Conservation (phyloP, 257 asterid species). For the Paulownia fortunei region DNA sequence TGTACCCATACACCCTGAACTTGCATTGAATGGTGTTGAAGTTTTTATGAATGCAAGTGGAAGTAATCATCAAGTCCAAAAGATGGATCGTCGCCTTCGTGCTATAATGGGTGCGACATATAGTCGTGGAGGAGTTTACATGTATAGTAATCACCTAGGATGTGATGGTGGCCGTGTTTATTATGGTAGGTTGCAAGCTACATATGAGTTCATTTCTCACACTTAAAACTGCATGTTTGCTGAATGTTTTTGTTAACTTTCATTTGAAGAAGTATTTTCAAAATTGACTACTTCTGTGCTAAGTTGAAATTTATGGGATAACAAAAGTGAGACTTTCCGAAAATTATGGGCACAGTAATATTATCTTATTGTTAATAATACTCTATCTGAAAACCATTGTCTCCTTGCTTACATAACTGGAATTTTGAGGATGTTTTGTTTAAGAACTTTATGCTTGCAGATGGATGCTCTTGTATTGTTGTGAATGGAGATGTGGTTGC, state of each 20-base stretch:
- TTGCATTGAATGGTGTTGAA: slow-evolving; percentile 84
- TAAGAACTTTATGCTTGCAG: slow-evolving; percentile 42
- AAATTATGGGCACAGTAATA: too few species aligned
- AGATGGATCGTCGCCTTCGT: slow-evolving; percentile 68
- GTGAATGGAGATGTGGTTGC: slow-evolving; percentile 85
- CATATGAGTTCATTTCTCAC: neutral
- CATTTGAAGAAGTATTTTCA: neutral
- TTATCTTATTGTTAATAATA: neutral
- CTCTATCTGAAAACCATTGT: neutral
- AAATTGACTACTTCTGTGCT: too few species aligned
- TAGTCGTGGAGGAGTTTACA: slow-evolving; percentile 82
- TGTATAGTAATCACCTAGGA: slow-evolving; percentile 85
- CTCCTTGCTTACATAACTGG: neutral
- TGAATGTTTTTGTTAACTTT: neutral
- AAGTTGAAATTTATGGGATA: too few species aligned
- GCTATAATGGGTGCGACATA: slow-evolving; percentile 69
- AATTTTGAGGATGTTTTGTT: slow-evolving; percentile 21
- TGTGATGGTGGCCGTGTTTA: slow-evolving; percentile 84
- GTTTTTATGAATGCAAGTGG: slow-evolving; percentile 93
- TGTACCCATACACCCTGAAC: slow-evolving; percentile 72
- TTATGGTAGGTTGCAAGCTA: slow-evolving; percentile 50
- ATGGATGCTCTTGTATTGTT: slow-evolving; percentile 83
- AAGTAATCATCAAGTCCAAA: slow-evolving; percentile 67
- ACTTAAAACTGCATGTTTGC: neutral
- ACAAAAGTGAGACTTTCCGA: neutral